These are phyloP conservation scores for Seiridium cupressi DNA, from an alignment of 2,329 filamentous ascomycete genomes.

Conservation along the genomic window DNA sequence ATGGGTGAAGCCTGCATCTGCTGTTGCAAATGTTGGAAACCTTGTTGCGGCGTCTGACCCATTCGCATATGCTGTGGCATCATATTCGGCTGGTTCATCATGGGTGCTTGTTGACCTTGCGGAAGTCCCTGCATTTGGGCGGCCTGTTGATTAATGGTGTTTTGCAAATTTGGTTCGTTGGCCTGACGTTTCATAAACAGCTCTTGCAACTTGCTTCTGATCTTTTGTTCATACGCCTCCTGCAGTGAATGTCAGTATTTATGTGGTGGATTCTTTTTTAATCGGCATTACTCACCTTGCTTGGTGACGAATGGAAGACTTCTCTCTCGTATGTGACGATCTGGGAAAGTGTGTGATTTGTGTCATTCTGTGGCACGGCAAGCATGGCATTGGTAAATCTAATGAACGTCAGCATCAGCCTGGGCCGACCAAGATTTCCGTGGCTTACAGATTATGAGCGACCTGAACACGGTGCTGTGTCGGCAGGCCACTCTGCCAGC, in stretches of 20 bases:
- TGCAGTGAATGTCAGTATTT: conserved; percentile 21
- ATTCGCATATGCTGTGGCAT: conserved; percentile 55
- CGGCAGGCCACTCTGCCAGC: conserved; percentile 31
- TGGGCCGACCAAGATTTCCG: neutral
- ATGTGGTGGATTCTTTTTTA: neutral
- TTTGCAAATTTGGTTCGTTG: conserved; percentile 48
- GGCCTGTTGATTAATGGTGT: conserved; percentile 42
- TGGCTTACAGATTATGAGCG: conserved; percentile 32
- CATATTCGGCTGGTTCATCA: conserved; percentile 48
- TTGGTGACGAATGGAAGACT: conserved; percentile 41
- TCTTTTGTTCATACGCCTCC: conserved; percentile 49
- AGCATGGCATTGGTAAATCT: conserved; percentile 53
- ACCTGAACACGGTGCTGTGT: conserved; percentile 30
- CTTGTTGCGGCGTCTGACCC: conserved; percentile 48
- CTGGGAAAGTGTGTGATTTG: conserved; percentile 37
- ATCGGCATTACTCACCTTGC: conserved; percentile 40
- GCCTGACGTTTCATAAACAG: conserved; percentile 49
- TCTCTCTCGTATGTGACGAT: conserved; percentile 48
- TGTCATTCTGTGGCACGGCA: conserved; percentile 40
- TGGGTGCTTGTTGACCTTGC: conserved; percentile 33
- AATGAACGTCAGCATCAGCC: conserved; percentile 9
- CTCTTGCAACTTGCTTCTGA: conserved; percentile 45
- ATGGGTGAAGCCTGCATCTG: conserved; percentile 56
- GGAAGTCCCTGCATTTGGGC: conserved; percentile 28
- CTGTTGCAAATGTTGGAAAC: conserved; percentile 58